phyloP scores from a whole-genome alignment of 805 yeast genomes.

The Metschnikowia similis region DNA sequence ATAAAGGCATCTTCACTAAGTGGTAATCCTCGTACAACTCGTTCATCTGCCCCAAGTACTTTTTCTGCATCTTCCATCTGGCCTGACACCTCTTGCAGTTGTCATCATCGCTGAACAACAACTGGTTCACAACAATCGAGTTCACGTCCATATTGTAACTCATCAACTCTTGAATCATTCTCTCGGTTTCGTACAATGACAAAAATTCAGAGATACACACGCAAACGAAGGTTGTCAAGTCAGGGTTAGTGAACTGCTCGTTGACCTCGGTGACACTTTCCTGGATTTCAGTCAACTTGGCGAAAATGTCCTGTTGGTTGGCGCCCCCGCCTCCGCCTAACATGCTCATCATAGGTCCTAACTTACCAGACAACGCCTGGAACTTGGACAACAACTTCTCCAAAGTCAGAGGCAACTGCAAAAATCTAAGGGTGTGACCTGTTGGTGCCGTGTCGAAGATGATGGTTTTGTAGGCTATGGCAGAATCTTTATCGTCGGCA shows the following conservation, averaged over 20 bases:
- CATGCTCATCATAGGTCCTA: conserved; percentile 86
- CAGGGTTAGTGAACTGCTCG: conserved; percentile 93
- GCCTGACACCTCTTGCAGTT: conserved; percentile 89
- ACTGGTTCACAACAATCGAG: conserved; percentile 92
- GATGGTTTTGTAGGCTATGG: conserved; percentile 65
- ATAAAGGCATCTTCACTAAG: conserved; percentile 89
- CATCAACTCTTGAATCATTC: conserved; percentile 94
- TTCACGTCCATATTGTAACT: conserved; percentile 95
- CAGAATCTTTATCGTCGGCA: conserved; percentile 21
- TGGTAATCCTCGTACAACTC: conserved; percentile 98
- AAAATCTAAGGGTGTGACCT: conserved; percentile 93
- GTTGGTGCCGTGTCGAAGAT: conserved; percentile 99
- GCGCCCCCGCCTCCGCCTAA: conserved; percentile 60
- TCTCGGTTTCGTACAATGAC: conserved; percentile 93
- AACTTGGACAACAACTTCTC: conserved; percentile 84
- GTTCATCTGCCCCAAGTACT: conserved; percentile 90
- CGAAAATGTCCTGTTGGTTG: conserved; percentile 65
- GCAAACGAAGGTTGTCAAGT: conserved; percentile 90
- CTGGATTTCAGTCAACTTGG: conserved; percentile 76
- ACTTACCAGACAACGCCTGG: conserved; percentile 75
- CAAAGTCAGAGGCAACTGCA: conserved; percentile 89
- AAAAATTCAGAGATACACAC: conserved; percentile 97
- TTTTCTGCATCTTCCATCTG: conserved; percentile 93
- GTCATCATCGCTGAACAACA: conserved; percentile 77
- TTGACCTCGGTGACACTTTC: conserved; percentile 82